A percentile compares a stretch with the other conserved stretches of the same genome.
phyloP scores from a whole-genome alignment of 768 basidiomycete species.

The Clavulina sp. region DNA sequence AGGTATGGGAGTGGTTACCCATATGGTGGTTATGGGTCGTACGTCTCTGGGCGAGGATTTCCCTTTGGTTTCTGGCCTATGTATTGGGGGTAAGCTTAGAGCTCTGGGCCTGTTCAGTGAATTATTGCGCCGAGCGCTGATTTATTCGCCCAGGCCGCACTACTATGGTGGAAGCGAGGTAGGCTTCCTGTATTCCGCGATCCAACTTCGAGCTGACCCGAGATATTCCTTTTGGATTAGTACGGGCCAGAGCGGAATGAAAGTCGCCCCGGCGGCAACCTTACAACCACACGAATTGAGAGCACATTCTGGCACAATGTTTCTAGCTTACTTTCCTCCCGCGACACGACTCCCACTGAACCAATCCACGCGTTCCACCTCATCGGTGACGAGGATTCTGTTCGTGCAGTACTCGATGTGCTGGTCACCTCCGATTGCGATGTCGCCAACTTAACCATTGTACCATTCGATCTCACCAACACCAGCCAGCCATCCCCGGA shows the following conservation, averaged over 20 bases:
- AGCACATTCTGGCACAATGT: neutral
- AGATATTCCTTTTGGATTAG: too few relatives aligned
- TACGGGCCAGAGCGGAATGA: too few relatives aligned
- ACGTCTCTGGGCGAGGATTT: slow-evolving; percentile 2
- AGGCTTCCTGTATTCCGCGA: slow-evolving; percentile 4
- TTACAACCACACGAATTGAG: neutral
- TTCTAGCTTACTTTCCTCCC: neutral
- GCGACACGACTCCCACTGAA: too few relatives aligned
- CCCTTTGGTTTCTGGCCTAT: slow-evolving; percentile 10
- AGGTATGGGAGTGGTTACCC: too few relatives aligned
- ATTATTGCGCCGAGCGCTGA: too few relatives aligned
- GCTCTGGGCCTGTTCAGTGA: slow-evolving; percentile 5
- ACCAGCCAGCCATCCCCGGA: neutral
- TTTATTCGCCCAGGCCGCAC: neutral
- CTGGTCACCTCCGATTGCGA: slow-evolving; percentile 2
- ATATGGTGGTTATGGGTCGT: slow-evolving; percentile 5
- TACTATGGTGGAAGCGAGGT: neutral
- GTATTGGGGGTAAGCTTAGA: neutral
- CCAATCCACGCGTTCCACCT: slow-evolving; percentile 3
- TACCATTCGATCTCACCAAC: slow-evolving; percentile 6
- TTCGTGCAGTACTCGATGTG: slow-evolving; percentile 2
- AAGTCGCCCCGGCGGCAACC: slow-evolving; percentile 1
- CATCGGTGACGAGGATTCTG: slow-evolving; percentile 6
- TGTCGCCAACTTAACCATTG: neutral
- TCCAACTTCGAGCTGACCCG: too few relatives aligned